Conservation (phyloP, 495 filamentous ascomycete species). For the Talaromyces ruber region DNA sequence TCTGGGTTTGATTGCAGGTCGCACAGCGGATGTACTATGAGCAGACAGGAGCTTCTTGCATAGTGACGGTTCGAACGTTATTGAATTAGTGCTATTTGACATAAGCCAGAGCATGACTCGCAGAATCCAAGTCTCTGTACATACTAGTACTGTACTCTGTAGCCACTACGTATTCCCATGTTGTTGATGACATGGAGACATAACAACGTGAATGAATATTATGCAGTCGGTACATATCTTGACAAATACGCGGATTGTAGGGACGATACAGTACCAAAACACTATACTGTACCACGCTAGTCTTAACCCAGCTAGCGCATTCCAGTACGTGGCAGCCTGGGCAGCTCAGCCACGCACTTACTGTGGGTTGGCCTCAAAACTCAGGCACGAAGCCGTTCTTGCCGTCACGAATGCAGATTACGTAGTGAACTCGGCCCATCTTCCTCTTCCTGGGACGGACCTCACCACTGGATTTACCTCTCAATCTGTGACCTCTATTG, state of each 20-base stretch:
- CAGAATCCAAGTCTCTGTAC: no score
- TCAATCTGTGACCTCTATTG: not conserved
- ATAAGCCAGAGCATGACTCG: not conserved
- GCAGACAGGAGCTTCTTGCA: not conserved
- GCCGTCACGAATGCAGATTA: not conserved
- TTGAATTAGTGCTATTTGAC: not conserved
- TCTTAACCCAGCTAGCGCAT: not conserved
- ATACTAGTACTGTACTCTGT: no score
- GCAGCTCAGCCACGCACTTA: not conserved
- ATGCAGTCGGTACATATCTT: no score
- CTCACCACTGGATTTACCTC: not conserved
- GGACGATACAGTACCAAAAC: not conserved
- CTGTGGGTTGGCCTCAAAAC: not conserved
- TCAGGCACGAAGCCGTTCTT: not conserved
- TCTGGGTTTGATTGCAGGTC: no score
- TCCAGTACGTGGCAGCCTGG: not conserved
- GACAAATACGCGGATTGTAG: no score
- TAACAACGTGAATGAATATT: not conserved
- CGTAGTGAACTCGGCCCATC: not conserved
- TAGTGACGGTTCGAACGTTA: no score
- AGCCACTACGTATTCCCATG: not conserved
- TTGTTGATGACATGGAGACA: not conserved
- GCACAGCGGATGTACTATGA: not conserved
- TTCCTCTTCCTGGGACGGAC: no score
- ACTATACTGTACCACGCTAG: not conserved